phyloP scores from a whole-genome alignment of 805 yeast genomes.

The Starmerella davenportii region DNA sequence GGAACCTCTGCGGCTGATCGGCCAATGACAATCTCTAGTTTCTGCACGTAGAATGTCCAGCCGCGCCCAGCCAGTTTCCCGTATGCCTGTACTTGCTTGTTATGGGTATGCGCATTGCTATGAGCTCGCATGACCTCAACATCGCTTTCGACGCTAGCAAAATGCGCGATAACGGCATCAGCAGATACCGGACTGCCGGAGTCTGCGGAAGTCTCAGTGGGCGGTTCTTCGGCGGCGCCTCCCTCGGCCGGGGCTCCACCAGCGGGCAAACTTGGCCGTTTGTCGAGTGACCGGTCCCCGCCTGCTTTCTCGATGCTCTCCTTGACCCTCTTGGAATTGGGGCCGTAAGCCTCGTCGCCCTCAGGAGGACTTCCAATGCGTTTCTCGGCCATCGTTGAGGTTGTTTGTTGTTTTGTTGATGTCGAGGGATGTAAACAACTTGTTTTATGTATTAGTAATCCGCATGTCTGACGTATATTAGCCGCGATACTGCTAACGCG shows the following conservation, averaged over 20 bases:
- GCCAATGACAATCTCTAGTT: slow-evolving; percentile 63
- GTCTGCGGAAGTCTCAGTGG: not conserved
- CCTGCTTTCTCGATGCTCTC: not conserved
- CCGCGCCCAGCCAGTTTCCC: slow-evolving; percentile 83
- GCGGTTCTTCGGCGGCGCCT: not conserved
- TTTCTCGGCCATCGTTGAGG: slow-evolving; percentile 12
- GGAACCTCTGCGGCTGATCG: slow-evolving; percentile 39
- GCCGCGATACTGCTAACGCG: not conserved
- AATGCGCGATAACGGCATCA: slow-evolving; percentile 39
- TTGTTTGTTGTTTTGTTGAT: not conserved
- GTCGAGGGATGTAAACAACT: not conserved
- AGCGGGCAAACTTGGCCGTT: too few species aligned
- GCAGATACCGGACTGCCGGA: slow-evolving; percentile 6
- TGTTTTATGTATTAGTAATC: slow-evolving; percentile 1
- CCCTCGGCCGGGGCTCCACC: not conserved
- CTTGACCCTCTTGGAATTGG: slow-evolving; percentile 1
- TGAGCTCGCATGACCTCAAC: slow-evolving; percentile 58
- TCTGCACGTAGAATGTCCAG: slow-evolving; percentile 89
- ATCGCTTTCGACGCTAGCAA: slow-evolving; percentile 49
- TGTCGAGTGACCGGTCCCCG: not conserved
- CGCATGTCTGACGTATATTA: not conserved
- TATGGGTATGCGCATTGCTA: slow-evolving; percentile 53
- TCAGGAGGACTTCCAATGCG: slow-evolving; percentile 6
- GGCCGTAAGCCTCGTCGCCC: not conserved
- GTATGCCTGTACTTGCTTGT: slow-evolving; percentile 81